Evolutionary conservation across 495 filamentous ascomycete species (phyloP), one percentile per base, ranked within the genome.

Genomic region (Neurospora intermedia): DNA sequence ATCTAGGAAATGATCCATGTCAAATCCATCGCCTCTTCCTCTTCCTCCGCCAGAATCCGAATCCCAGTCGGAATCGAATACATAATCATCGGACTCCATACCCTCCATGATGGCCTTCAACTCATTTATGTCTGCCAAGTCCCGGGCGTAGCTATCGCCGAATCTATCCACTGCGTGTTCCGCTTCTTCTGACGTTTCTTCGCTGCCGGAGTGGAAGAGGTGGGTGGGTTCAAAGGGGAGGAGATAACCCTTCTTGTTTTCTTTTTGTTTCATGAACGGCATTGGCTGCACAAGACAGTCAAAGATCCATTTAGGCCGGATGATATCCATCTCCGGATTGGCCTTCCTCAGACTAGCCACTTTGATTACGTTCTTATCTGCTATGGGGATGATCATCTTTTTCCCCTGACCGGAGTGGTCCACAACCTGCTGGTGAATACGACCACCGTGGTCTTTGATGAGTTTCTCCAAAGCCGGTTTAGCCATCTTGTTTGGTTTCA

Each of bases 371-470:
- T 88, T 91, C 80, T 92, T 90, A 70, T 98, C 96, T 4, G 91
- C 94, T 62, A 99, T 82, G 73, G 91, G 87, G 42, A 96, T 82
- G 42, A 89, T 92, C 48, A 84, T 81, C 5, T 86, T 81, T 4
- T 86, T 80, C 18, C 82, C 85, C 13, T 89, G 87, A 38, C 31
- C 31, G 35, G 48, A 59, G 20, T 27, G 54, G 54, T 66, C 54
- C 15, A 66, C 0, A 1, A 92, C 87, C 9, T 88, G 89, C 78
- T 97, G 94, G 59, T 89, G 91, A 59, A 97, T 87, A 45, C 84
- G 89, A n/a, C 94, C 96, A 31, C 96, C 96, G 72, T 98, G 89
- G 27, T 89, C 85, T 80, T 98, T 98, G 76, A 98, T 88, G 1
- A 98, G 83, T 54, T 90, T 86, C 79, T 98, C 94, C n/a, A 98